Evolutionary conservation across 352 stramenopile species (phyloP), one percentile per base, ranked within the genome.

Genomic region (Elongisporangium prolatum): DNA sequence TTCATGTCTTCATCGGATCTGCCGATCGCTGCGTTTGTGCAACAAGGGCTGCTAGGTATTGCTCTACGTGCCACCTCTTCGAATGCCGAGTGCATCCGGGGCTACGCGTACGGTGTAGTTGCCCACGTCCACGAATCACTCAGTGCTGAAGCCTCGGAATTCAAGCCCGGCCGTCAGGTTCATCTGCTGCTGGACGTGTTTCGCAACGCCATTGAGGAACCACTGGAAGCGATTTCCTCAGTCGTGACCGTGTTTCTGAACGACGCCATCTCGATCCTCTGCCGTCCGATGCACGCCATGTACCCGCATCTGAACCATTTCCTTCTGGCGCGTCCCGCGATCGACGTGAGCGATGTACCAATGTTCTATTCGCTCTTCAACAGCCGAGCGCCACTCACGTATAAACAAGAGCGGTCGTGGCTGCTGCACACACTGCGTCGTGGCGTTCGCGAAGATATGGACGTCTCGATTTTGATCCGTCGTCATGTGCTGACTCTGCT

Each of bases 301-400:
- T 94, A 91, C 52, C 72, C 77, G 18, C 79, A 87, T 59, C 53
- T 96, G 37, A 96, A 96, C 63, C 81, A 91, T 49, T 96, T 96
- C 52, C 57, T 96, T 25, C 64, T 96, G 10, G 74, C 84, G n/a
- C 83, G 85, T 13, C 80, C 83, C 0, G 80, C 82, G 17, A 70
- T 96, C 59, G 85, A 96, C 59, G 52, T 92, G 17, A 74, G 65
- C 47, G 85, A 94, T 61, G 86, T 96, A 10, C 86, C 86, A 2
- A 94, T 96, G 85, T 96, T 96, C 59, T 96, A 93, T 64, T 76
- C 86, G 50, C 64, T 96, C 4, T 96, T 96, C 65, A 89, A 94
- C 68, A 91, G 77, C 34, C 78, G 80, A 24, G 71, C 81, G 44
- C 71, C 80, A 18, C 62, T 84, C 17, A 93, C 71, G 1, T 93